Evolutionary conservation across 371 early-diverging fungal species (phyloP).

Genomic region (Dinochytrium kinnereticum): DNA sequence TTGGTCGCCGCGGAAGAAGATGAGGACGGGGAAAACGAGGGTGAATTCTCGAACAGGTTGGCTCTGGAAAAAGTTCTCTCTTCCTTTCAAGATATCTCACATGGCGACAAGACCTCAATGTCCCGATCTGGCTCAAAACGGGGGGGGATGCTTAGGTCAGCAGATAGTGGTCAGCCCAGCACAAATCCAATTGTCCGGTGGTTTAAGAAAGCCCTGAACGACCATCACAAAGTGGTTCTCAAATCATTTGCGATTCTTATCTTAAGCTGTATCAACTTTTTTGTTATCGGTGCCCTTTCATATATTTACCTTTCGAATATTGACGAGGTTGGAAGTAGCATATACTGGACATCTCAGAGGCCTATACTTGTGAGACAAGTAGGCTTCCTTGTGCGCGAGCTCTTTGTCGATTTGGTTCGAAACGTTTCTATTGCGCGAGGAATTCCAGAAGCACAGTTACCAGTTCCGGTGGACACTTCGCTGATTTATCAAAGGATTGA

Average conservation of each 20-base stretch:
- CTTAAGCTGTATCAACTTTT: conserved; percentile 23
- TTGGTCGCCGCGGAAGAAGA: conserved; percentile 22
- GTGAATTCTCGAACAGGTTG: conserved; percentile 13
- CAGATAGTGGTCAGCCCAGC: too few species aligned
- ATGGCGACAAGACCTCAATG: background rate
- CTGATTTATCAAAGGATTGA: background rate
- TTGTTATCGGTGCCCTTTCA: conserved; percentile 17
- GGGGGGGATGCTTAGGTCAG: too few species aligned
- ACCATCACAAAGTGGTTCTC: conserved; percentile 25
- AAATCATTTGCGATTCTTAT: conserved; percentile 19
- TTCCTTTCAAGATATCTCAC: background rate
- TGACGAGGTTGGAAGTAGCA: background rate
- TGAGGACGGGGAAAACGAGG: conserved; percentile 18
- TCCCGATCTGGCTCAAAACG: too few species aligned
- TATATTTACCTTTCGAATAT: background rate
- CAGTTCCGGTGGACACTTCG: background rate
- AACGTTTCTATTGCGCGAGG: background rate
- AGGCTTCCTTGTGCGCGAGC: background rate
- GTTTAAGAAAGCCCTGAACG: background rate
- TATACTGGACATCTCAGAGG: conserved; percentile 27
- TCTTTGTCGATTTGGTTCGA: background rate
- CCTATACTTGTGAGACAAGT: conserved; percentile 17
- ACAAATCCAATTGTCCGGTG: too few species aligned
- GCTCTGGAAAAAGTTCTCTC: conserved; percentile 16
- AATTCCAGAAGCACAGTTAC: background rate